Evolutionary conservation across 2,329 filamentous ascomycete genomes (phyloP).

Genomic region (Epichloe typhina): DNA sequence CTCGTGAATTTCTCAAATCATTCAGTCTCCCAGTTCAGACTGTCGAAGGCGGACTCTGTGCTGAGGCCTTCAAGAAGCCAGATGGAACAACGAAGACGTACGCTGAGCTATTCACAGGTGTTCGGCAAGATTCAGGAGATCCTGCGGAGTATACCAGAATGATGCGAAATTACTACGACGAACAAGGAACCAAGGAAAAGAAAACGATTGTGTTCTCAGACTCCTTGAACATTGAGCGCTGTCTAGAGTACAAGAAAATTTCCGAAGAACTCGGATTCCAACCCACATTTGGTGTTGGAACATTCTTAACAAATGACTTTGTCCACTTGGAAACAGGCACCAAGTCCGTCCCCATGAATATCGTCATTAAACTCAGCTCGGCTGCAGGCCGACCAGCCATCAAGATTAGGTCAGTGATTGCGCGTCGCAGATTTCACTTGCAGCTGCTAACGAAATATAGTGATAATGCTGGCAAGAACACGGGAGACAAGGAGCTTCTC

Average conservation of each 20-base stretch:
- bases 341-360: slow-evolving; percentile 87
- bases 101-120: slow-evolving; percentile 68
- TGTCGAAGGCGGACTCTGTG: slow-evolving; percentile 27
- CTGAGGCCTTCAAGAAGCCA: slow-evolving; percentile 27
- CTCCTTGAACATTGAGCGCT: slow-evolving; percentile 80
- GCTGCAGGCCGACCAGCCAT: slow-evolving; percentile 70
- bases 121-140: slow-evolving; percentile 84
- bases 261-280: slow-evolving; percentile 71
- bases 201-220: slow-evolving; percentile 95
- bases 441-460: slow-evolving; percentile 19
- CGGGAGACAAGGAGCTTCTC: slow-evolving; percentile 68
- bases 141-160: slow-evolving; percentile 65
- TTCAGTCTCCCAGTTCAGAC: slow-evolving; percentile 55
- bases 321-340: slow-evolving; percentile 54
- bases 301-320: slow-evolving; percentile 93
- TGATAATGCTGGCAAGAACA: slow-evolving; percentile 89
- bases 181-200: slow-evolving; percentile 58
- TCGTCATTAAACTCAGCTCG: slow-evolving; percentile 92
- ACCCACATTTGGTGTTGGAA: slow-evolving; percentile 87
- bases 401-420: slow-evolving; percentile 55
- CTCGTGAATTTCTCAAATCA: slow-evolving; percentile 70
- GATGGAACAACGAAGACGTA: slow-evolving; percentile 47
- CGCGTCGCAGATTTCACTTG: background rate
- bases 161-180: slow-evolving; percentile 71
- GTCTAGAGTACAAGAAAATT: slow-evolving; percentile 76